Conservation (phyloP, 202 grass and related monocot genomes). For the Saccharum hybrid region DNA sequence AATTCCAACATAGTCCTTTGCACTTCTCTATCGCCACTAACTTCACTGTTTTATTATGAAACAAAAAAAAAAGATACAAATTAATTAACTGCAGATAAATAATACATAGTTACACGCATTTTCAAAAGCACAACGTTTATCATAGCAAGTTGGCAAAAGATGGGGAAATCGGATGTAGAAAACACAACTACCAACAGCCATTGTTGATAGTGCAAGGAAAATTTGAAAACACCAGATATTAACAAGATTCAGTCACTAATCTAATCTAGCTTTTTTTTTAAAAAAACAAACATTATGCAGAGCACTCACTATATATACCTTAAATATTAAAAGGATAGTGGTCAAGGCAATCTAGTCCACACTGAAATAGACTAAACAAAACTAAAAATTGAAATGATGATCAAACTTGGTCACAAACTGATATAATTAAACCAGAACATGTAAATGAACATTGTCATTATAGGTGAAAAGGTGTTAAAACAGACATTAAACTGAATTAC, state of each 20-base stretch:
- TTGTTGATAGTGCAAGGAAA: neutral
- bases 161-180: neutral
- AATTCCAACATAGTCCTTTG: slow-evolving; percentile 91
- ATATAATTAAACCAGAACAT: neutral
- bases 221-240: neutral
- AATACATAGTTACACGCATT: neutral
- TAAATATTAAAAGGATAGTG: neutral
- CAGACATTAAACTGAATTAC: neutral
- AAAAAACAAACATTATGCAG: neutral
- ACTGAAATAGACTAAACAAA: neutral
- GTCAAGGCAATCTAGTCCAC: too few species aligned
- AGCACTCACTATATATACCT: neutral
- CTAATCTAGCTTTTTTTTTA: neutral
- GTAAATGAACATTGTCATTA: neutral
- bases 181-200: neutral
- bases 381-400: neutral
- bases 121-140: neutral
- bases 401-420: slow-evolving; percentile 9
- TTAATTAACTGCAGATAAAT: neutral
- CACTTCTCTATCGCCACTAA: slow-evolving; percentile 90
- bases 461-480: neutral
- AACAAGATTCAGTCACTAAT: neutral
- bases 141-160: neutral
- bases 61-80: slow-evolving; percentile 12
- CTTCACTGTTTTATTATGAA: slow-evolving; percentile 74